Evolutionary conservation across 371 early-diverging fungal genomes (phyloP).

Genomic region (Actinomucor elegans): DNA sequence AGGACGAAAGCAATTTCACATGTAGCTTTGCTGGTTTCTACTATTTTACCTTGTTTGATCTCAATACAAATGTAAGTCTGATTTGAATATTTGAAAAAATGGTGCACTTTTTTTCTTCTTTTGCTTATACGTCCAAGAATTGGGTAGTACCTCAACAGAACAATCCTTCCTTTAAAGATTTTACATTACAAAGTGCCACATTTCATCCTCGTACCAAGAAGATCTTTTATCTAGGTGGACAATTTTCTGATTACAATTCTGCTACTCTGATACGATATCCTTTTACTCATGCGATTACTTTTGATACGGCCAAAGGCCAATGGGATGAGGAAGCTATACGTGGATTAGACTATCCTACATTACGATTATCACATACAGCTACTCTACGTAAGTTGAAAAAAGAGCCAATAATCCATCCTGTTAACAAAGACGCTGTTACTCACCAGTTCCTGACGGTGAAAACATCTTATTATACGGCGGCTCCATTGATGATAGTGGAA

Average conservation of each 20-base stretch:
- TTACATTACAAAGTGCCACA: neutral
- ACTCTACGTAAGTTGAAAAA: slow-evolving; percentile 2
- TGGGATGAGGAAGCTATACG: neutral
- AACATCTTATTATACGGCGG: slow-evolving; percentile 4
- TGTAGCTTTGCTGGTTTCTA: neutral
- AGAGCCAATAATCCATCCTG: too few relatives aligned
- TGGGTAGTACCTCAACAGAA: neutral
- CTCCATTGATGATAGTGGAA: neutral
- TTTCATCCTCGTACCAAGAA: neutral
- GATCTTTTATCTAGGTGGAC: slow-evolving; percentile 4
- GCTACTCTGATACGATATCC: neutral
- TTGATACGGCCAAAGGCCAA: neutral
- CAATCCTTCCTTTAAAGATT: neutral
- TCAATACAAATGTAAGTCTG: neutral
- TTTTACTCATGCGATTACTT: neutral
- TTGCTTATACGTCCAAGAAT: neutral
- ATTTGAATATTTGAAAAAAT: too few relatives aligned
- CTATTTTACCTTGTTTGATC: neutral
- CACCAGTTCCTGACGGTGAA: slow-evolving; percentile 2
- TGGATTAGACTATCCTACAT: neutral
- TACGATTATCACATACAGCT: neutral
- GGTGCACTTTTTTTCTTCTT: neutral
- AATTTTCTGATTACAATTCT: neutral
- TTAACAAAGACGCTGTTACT: too few relatives aligned
- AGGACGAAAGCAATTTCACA: neutral